Base-by-base conservation (phyloP, 805 yeast genomes). In the Starmerella kuoi region DNA sequence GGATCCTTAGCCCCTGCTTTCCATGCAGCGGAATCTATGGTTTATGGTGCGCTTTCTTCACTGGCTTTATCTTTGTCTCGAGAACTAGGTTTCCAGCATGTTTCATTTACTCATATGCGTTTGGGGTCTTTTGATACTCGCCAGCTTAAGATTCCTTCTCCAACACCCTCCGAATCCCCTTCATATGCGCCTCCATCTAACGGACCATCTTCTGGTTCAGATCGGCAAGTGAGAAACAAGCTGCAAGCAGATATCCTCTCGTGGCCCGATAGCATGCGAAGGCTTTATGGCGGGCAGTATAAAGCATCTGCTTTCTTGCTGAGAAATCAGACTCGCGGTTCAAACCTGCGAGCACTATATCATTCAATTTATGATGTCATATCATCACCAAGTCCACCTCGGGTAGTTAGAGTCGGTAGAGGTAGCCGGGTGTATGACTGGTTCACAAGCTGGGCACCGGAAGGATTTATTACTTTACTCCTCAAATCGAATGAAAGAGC, bases 21-120 rank as follows among this genome's bases (percentile, higher is more conserved):
- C 61, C 81, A 78, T 55, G 71, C 77, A 1, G 70, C 80, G 0
- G 86, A 79, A 47, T 64, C 74, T 22, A 55, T 77, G 27, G 68
- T 71, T n/a, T 68, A 69, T 25, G 66, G 66, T 28, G 63, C 73
- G 2, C 45, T 77, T 28, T 48, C 60, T 4, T 43, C 64, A 0
- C 46, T 72, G 17, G 59, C 69, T 5, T 47, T 58, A 15, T 57
- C 66, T 26, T 51, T 72, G 38, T 57, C 66, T 15, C 61, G 72
- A 24, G 72, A 68, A 48, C 60, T 67, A 11, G 60, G 56, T n/a
- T 64, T 69, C n/a, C 66, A 65, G 35, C 55, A 56, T 2, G 49
- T 71, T 11, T 66, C 70, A 15, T 59, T 72, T 35, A 59, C 67
- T 4, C 69, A 69, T 45, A 44, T 71, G 35, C 61, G 64, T 28